Conservation (phyloP, 208 protist species). For the Plasmodiophora brassicae region DNA sequence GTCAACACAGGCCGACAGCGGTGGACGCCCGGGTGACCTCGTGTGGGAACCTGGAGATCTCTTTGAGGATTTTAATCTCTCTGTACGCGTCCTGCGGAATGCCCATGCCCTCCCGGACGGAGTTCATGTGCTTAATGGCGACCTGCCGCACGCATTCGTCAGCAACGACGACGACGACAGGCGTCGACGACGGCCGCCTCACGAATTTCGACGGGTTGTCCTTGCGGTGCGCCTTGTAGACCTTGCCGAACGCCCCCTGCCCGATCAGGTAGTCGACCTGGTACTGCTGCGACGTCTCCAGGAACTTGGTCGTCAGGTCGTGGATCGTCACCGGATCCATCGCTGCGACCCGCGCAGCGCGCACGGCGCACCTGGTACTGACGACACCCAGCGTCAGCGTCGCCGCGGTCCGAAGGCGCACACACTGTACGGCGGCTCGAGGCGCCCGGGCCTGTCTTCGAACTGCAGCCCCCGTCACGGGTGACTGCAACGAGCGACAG, state of each 20-base stretch:
- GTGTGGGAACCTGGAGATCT: conserved; percentile 28
- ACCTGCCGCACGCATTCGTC: no score
- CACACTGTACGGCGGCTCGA: no score
- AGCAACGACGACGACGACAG: no score
- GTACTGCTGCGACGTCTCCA: conserved; percentile 21
- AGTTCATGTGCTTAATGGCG: conserved; percentile 26
- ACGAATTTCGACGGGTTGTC: conserved; percentile 18
- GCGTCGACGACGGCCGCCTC: neutral
- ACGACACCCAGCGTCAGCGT: no score
- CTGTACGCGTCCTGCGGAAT: conserved; percentile 37
- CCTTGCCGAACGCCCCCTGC: conserved; percentile 18
- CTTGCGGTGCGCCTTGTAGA: conserved; percentile 18
- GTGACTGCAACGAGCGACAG: no score
- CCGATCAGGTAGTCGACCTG: conserved; percentile 24
- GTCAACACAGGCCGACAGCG: no score
- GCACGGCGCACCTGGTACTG: no score
- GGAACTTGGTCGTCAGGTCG: neutral
- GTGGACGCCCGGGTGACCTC: no score
- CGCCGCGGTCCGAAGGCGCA: no score
- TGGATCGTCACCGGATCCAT: neutral
- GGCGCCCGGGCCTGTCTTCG: no score
- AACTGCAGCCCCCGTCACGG: no score
- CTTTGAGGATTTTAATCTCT: conserved; percentile 44
- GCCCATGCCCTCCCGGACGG: conserved; percentile 26
- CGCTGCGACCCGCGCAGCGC: no score